Conservation (phyloP, 257 asterid species). For the Jasminum sambac region DNA sequence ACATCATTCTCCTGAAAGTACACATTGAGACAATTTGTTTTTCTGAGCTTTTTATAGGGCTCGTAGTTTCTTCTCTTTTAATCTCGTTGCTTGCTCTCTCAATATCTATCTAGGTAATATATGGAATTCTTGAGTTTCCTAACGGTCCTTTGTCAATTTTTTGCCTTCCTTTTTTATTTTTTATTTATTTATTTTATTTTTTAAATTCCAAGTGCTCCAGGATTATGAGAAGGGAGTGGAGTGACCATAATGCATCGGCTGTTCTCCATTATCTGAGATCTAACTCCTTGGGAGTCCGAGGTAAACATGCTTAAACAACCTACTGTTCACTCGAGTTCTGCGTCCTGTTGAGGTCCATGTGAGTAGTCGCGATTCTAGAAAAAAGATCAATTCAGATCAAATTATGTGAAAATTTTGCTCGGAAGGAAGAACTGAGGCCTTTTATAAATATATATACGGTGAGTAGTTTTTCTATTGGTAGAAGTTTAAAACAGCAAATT, state of each 20-base stretch:
- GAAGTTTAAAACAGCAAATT: no score
- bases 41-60: slow-evolving; percentile 53
- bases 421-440: no score
- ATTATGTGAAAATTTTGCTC: no score
- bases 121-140: slow-evolving; percentile 43
- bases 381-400: no score
- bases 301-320: background rate
- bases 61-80: slow-evolving; percentile 30
- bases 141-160: slow-evolving; percentile 18
- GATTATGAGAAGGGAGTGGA: background rate
- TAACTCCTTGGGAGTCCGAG: background rate
- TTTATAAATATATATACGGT: no score
- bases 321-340: background rate
- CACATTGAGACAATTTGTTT: slow-evolving; percentile 91
- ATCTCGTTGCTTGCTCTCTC: slow-evolving; percentile 44
- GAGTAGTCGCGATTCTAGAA: no score
- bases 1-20: slow-evolving; percentile 99
- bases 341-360: no score
- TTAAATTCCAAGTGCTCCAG: slow-evolving; percentile 9
- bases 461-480: no score
- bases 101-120: slow-evolving; percentile 34
- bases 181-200: no score
- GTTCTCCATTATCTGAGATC: background rate
- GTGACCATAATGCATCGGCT: background rate
- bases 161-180: no score